These are phyloP conservation scores for Apiospora hydei DNA, from an alignment of 2,329 filamentous ascomycete genomes.

Conservation along the genomic window DNA sequence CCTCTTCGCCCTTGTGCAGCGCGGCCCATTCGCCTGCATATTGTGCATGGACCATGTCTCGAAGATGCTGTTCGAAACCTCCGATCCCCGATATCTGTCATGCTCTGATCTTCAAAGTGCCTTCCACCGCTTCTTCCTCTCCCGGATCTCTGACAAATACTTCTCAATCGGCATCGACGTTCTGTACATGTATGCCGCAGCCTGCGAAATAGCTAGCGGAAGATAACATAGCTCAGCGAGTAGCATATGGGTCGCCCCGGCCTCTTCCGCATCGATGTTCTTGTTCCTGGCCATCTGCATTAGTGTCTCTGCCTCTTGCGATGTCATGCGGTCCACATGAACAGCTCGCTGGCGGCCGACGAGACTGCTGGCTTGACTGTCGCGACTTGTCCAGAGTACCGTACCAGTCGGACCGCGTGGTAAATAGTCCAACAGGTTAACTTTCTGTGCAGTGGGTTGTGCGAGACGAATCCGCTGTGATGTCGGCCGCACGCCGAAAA, in stretches of 20 bases:
- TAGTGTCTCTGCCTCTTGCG: conserved; percentile 30
- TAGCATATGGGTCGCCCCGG: conserved; percentile 27
- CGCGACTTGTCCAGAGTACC: conserved; percentile 45
- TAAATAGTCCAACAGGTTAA: too few species aligned
- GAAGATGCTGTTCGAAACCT: conserved; percentile 43
- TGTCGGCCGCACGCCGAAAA: conserved; percentile 38
- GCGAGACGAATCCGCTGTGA: too few species aligned
- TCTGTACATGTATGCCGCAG: conserved; percentile 41
- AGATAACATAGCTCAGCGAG: conserved; percentile 38
- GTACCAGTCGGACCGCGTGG: conserved; percentile 37
- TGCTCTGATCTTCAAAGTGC: conserved; percentile 33
- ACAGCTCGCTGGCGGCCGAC: conserved; percentile 35
- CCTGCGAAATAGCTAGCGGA: conserved; percentile 44
- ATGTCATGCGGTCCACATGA: conserved; percentile 35
- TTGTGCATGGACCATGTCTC: too few species aligned
- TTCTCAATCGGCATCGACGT: conserved; percentile 34
- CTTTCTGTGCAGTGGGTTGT: too few species aligned
- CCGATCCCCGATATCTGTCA: conserved; percentile 39
- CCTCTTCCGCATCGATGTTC: conserved; percentile 8
- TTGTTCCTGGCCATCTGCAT: conserved; percentile 26
- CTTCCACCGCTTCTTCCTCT: conserved; percentile 35
- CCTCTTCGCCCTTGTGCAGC: too few species aligned
- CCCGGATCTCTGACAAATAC: conserved; percentile 38
- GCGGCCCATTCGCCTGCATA: too few species aligned
- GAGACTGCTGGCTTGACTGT: conserved; percentile 36